A percentile compares a stretch with the other conserved stretches of the same genome.
phyloP scores from a whole-genome alignment of 768 basidiomycete species.

The Xerocomus spinulosus region DNA sequence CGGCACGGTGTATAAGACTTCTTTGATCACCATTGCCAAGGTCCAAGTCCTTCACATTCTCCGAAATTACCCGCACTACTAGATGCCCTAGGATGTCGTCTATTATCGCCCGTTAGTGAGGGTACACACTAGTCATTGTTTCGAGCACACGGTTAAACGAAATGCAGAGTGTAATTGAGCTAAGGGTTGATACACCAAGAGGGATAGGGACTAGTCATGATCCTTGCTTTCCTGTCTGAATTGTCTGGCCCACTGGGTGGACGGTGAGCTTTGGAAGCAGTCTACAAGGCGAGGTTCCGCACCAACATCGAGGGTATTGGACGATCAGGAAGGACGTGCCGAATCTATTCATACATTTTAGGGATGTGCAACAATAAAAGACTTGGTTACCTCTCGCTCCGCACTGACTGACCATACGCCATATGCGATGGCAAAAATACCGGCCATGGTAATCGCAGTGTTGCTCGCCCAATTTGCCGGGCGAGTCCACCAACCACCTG shows the following conservation, averaged over 20 bases:
- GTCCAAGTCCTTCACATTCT: too few relatives aligned
- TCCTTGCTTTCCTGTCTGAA: conserved; percentile 34
- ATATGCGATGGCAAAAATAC: conserved; percentile 64
- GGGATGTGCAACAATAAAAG: not conserved
- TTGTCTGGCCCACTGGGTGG: conserved; percentile 46
- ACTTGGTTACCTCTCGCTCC: conserved; percentile 59
- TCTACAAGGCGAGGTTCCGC: conserved; percentile 22
- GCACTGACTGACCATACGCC: conserved; percentile 71
- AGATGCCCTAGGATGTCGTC: too few relatives aligned
- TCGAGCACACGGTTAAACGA: too few relatives aligned
- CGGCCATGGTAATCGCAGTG: conserved; percentile 68
- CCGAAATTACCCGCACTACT: too few relatives aligned
- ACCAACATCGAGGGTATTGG: conserved; percentile 81
- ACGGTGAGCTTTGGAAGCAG: conserved; percentile 1
- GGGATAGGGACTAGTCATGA: conserved; percentile 6
- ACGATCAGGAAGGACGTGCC: conserved; percentile 55
- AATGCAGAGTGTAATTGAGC: too few relatives aligned
- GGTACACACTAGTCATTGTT: too few relatives aligned
- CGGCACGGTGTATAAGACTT: too few relatives aligned
- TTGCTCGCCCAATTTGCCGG: conserved; percentile 88
- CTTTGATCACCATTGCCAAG: too few relatives aligned
- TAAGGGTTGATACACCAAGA: too few relatives aligned
- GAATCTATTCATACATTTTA: conserved; percentile 38
- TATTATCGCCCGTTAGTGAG: too few relatives aligned
- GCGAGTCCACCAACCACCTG: conserved; percentile 95